These are phyloP conservation scores for Entomortierella chlamydospora DNA, from an alignment of 192 early-diverging fungal species.

Conservation along the genomic window DNA sequence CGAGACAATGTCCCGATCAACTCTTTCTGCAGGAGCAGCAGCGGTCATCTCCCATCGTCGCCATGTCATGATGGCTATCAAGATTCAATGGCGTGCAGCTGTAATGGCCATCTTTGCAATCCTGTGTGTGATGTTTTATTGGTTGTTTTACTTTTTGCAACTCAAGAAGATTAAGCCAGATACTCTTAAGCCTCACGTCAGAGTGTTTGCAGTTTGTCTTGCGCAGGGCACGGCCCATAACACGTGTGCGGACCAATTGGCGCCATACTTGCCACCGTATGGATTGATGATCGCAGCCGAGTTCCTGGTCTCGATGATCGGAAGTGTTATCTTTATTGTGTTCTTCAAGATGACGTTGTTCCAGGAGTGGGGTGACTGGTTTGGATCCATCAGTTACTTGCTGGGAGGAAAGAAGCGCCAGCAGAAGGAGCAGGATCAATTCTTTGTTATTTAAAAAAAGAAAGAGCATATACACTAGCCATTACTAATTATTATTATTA, in stretches of 20 bases:
- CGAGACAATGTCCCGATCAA: slow-evolving; percentile 48
- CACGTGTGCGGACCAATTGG: slow-evolving; percentile 43
- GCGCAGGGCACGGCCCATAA: slow-evolving; percentile 42
- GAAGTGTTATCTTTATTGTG: slow-evolving; percentile 57
- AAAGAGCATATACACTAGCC: no score
- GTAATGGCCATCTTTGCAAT: slow-evolving; percentile 57
- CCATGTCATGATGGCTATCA: slow-evolving; percentile 61
- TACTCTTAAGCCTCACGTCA: slow-evolving; percentile 7
- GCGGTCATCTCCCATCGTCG: slow-evolving; percentile 50
- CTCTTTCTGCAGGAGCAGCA: slow-evolving; percentile 29
- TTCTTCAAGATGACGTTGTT: slow-evolving; percentile 59
- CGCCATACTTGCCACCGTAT: slow-evolving; percentile 56
- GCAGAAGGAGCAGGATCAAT: slow-evolving; percentile 61
- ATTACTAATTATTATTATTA: no score
- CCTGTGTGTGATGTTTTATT: slow-evolving; percentile 62
- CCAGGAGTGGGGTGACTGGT: slow-evolving; percentile 61
- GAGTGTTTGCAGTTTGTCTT: slow-evolving; percentile 56
- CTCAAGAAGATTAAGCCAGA: slow-evolving; percentile 40
- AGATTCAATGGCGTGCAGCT: slow-evolving; percentile 67
- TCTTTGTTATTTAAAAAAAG: slow-evolving; percentile 63
- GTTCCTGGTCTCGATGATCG: slow-evolving; percentile 54
- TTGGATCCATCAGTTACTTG: slow-evolving; percentile 45
- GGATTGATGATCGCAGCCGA: slow-evolving; percentile 61
- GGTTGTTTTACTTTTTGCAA: slow-evolving; percentile 65
- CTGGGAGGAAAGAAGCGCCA: slow-evolving; percentile 36